Base-by-base conservation (phyloP, 129 eudicot species). In the Erigeron canadensis region DNA sequence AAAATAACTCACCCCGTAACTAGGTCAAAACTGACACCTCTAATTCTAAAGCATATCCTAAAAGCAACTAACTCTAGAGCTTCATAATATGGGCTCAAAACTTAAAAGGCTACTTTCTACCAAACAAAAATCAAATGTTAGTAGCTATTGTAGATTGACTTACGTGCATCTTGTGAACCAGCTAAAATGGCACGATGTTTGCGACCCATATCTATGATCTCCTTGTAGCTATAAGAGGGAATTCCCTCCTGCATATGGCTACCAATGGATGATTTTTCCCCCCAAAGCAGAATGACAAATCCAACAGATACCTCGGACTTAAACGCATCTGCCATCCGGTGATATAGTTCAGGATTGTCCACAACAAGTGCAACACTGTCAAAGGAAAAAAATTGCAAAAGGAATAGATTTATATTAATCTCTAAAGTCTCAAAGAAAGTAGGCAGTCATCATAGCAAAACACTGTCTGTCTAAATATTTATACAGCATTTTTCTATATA, bases 301-400 rank as follows among this genome's bases (percentile, higher is more conserved):
- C 83, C 85, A 64, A 83, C 51, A 56, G 89, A 44, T 75, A 83
- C 91, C 56, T 69, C 83, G 7, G 96, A 71, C 21, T 34, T 46
- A 74, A 92, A 83, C 69, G 70, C 61, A 44, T 82, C 85, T 66
- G 78, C 84, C 62, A 92, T 79, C 22, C 85, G 95, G 57, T 80
- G 80, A 78, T 77, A 86, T 84, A 92, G 65, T 78, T 83, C 89
- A 73, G 98, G 91, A 82, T 79, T 86, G 74, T 92, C 98, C 85
- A 89, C 86, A 22, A 73, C 88, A 73, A 92, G 86, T 22, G 95
- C 98, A 63, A 88, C 86, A 85, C 98, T 92, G 94, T 76, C 64
- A 72, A 8, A 28, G 34, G 34, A 66, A 45, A 61, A 46, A 69
- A 10, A 43, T 2, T 43, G 47, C 47, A 43, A 43, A 43, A 1